A percentile compares a stretch with the other conserved stretches of the same genome.
These are phyloP conservation scores for Nitzschia palea DNA, from an alignment of 108 stramenopile genomes.

Conservation along the genomic window DNA sequence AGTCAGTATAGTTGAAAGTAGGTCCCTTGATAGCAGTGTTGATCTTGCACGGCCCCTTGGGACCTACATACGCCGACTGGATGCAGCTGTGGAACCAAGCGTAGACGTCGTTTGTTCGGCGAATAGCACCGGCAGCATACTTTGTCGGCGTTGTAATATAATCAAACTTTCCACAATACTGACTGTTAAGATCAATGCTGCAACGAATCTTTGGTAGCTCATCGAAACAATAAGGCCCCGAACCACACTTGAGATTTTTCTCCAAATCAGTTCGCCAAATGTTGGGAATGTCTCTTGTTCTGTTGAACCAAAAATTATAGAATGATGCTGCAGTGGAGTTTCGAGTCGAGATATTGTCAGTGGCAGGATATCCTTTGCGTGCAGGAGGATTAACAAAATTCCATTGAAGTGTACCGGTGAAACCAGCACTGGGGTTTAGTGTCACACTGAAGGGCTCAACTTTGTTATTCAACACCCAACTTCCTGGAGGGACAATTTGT, in stretches of 20 bases:
- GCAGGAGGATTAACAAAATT: neutral
- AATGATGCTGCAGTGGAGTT: neutral
- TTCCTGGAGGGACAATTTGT: neutral
- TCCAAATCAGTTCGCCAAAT: neutral
- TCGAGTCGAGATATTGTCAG: too few species aligned
- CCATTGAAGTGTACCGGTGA: neutral
- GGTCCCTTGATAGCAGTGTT: neutral
- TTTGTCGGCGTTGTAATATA: neutral
- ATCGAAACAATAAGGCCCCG: neutral
- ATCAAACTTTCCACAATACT: neutral
- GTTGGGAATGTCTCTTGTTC: neutral
- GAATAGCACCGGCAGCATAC: neutral
- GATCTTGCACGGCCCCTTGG: neutral
- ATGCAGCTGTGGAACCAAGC: neutral
- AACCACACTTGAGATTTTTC: neutral
- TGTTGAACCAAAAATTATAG: neutral
- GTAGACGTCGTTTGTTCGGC: neutral
- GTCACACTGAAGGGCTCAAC: neutral
- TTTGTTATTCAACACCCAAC: neutral
- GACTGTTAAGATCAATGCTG: neutral
- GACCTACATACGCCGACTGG: neutral
- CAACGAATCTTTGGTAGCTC: neutral
- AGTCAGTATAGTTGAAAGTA: too few species aligned
- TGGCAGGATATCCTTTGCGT: too few species aligned
- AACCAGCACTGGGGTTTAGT: neutral